Conservation (phyloP, 2,329 filamentous ascomycete genomes). For the Grosmannia clavigera region DNA sequence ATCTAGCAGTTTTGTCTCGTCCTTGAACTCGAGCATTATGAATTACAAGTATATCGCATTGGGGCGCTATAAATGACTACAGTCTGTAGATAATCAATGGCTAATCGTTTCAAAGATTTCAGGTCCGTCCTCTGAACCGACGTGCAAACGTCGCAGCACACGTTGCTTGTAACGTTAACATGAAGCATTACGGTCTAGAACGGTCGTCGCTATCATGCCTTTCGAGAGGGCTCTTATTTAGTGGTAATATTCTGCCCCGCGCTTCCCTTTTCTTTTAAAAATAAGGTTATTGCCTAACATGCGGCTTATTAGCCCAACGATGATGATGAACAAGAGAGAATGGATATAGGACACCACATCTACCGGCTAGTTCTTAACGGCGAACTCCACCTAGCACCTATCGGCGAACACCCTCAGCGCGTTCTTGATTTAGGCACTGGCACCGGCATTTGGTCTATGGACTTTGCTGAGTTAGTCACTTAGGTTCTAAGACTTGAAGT, state of each 20-base stretch:
- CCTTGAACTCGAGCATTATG: not conserved
- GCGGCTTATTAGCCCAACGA: conserved; percentile 2
- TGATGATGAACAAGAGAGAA: conserved; percentile 2
- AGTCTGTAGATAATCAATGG: not conserved
- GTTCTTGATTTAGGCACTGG: conserved; percentile 31
- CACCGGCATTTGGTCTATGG: conserved; percentile 53
- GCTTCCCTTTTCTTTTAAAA: too few relatives aligned
- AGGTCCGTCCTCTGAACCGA: not conserved
- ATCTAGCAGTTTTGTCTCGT: not conserved
- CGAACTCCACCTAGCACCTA: conserved; percentile 28
- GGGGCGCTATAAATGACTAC: not conserved
- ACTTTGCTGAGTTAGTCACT: conserved; percentile 32
- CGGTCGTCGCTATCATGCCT: conserved; percentile 3
- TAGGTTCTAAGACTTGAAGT: not conserved
- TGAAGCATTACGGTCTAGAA: not conserved
- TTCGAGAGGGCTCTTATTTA: not conserved
- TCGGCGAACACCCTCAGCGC: conserved; percentile 31
- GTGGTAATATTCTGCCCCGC: not conserved
- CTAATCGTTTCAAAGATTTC: not conserved
- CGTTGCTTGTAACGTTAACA: not conserved
- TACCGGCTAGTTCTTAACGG: conserved; percentile 33
- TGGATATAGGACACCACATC: conserved; percentile 29
- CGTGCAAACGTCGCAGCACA: not conserved
- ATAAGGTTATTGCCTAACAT: not conserved
- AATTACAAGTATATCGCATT: not conserved